Base-by-base conservation (phyloP, 2,329 filamentous ascomycete genomes). In the Curvularia sp. region DNA sequence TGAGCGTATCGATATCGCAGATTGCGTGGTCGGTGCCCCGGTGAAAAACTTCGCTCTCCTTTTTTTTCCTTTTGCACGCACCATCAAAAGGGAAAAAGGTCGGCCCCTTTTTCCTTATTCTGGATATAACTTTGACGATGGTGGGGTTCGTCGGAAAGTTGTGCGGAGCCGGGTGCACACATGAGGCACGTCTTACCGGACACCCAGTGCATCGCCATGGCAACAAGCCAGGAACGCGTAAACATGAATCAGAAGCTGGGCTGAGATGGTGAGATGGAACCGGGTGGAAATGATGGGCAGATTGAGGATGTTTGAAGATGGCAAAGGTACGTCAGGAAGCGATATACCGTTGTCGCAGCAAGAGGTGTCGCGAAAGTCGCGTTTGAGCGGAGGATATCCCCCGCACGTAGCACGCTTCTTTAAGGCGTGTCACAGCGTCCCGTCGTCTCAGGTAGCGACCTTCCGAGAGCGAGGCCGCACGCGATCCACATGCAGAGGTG, bases 131-230 rank as follows among this genome's bases (percentile, higher is more conserved):
- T 49, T 27, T 36, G 32, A 36, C 21, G 32, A 36, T 49, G 46
- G 46, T 49, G 46, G 46, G 46, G 46, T 49, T 52, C 27, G 18
- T 52, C 49, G 49, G 49, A 52, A 52, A 55, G 43, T 57, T 57
- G 55, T 43, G 55, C 55, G 45, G 46, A 53, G 49, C 49, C 51
- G 49, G 55, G 55, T 57, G 30, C 30, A 53, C 55, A 57, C 49
- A 41, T 57, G 55, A 57, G 55, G 55, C 55, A 52, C 55, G 43
- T 23, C 49, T 48, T 50, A 57, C 30, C 30, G 30, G 13, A 34
- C 30, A 34, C 55, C 55, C 55, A 51, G 52, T 57, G 55, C 55
- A 57, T 57, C 49, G 21, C 55, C 55, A 57, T 57, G 55, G 55
- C 55, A 57, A 57, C 55, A 43, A 32, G 21, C 15, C 18, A 28